phyloP scores from a whole-genome alignment of 225 moss, liverwort and hornwort species.

The Lunularia cruciata region DNA sequence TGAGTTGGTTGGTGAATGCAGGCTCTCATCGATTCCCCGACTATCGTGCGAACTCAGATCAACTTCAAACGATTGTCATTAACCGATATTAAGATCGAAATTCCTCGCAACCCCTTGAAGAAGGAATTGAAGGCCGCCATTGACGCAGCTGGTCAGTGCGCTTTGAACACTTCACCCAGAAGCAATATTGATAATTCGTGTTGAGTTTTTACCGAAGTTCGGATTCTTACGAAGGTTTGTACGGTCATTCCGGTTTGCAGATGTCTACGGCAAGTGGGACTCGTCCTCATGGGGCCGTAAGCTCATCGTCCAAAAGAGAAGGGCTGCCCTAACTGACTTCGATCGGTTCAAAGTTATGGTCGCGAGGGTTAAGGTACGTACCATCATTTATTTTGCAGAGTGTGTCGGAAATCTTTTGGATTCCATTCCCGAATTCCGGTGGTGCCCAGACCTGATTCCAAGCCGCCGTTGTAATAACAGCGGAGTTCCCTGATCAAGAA shows the following conservation, averaged over 20 bases:
- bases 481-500: conserved; percentile 56
- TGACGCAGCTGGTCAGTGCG: conserved; percentile 43
- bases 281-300: conserved; percentile 77
- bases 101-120: conserved; percentile 62
- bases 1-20: too few species aligned
- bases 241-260: conserved; percentile 13
- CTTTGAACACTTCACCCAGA: neutral
- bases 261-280: conserved; percentile 68
- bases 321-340: conserved; percentile 72
- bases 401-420: neutral
- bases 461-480: conserved; percentile 11
- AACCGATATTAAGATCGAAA: conserved; percentile 67
- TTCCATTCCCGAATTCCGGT: neutral
- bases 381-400: too few species aligned
- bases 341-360: conserved; percentile 90
- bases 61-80: conserved; percentile 84
- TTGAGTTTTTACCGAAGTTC: too few species aligned
- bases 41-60: conserved; percentile 71
- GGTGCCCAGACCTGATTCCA: too few species aligned
- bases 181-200: too few species aligned
- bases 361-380: conserved; percentile 54
- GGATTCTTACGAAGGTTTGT: too few species aligned
- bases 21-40: conserved; percentile 71
- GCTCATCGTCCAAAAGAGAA: conserved; percentile 65
- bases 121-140: conserved; percentile 62